These are phyloP conservation scores for Sugiyamaella marilandica DNA, from an alignment of 805 yeast genomes.

Conservation along the genomic window DNA sequence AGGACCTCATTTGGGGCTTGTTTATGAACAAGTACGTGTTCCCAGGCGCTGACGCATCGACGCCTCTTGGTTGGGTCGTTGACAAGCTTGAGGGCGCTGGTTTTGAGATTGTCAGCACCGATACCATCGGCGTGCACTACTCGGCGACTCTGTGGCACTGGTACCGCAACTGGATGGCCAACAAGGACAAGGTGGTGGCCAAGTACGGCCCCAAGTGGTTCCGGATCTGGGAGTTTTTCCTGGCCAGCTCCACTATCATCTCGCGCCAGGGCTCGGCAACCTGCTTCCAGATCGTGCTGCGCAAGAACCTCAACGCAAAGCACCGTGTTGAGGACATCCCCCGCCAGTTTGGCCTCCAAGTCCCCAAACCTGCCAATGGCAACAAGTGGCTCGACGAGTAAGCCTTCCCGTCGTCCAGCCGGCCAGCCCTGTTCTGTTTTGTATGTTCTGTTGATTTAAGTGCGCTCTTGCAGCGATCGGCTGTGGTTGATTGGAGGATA, in stretches of 20 bases:
- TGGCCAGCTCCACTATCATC: constrained; percentile 74
- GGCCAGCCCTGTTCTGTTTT: background rate
- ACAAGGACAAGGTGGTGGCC: constrained; percentile 66
- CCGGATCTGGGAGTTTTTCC: constrained; percentile 89
- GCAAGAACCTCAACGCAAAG: constrained; percentile 82
- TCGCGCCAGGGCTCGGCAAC: constrained; percentile 93
- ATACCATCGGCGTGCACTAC: constrained; percentile 89
- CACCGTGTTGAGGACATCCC: constrained; percentile 82
- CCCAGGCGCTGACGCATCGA: constrained; percentile 97
- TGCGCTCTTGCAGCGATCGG: background rate
- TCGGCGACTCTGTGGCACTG: constrained; percentile 89
- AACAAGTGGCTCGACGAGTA: constrained; percentile 29
- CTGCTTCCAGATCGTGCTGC: constrained; percentile 82
- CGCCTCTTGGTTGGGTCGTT: constrained; percentile 81
- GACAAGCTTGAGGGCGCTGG: constrained; percentile 76
- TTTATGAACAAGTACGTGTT: constrained; percentile 94
- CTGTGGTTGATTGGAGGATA: too few species aligned
- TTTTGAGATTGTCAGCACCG: constrained; percentile 76
- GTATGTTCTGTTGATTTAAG: background rate
- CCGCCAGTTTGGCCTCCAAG: constrained; percentile 63
- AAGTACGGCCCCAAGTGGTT: constrained; percentile 88
- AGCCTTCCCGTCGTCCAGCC: background rate
- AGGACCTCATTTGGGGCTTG: constrained; percentile 89
- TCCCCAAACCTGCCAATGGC: constrained; percentile 33
- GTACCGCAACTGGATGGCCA: constrained; percentile 91